Evolutionary conservation across 257 asterid species (phyloP), one percentile per base, ranked within the genome.

Genomic region (Fraxinus cuspidata): DNA sequence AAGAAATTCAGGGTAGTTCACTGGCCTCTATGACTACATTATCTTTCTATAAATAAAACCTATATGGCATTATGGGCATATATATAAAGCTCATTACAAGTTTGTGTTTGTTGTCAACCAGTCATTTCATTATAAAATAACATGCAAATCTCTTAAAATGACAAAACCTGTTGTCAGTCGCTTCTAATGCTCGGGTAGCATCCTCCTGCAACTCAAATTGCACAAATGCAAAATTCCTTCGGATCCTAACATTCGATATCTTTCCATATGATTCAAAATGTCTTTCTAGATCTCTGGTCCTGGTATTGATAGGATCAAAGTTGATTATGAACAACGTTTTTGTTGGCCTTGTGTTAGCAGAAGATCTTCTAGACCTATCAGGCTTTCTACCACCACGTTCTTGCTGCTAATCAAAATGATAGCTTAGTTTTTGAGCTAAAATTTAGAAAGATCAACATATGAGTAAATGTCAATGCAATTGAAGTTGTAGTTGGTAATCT

Each of bases 221-320:
- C 87, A 94, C 92, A 85, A 94, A 94, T 21, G 96, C 94, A 32
- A 94, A 94, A 78, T 92, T 92, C 86, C 91, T 94, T 83, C 97
- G 83, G 81, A 92, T 92, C 81, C 98, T 86, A 78, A 92, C 97
- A 89, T 91, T 92, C 25, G 83, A 78, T 85, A 94, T 82, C 80
- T 79, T 90, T 74, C 98, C 98, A 82, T 89, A 88, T 5, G 87
- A 84, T 47, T 94, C 97, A 78, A 94, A 94, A 81, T 91, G 94
- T 84, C 82, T 91, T 82, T 94, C 97, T 38, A 94, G 78, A 83
- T 94, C 97, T 75, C 92, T 88, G 79, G 94, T 88, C 88, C 92
- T 90, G 27, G 98, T 94, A 79, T 86, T 78, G 77, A 86, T 75
- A 31, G 98, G 97, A 81, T 94, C 97, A 31, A 94, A 94, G 89